Conservation (phyloP, 768 basidiomycete genomes). For the Macrolepiota dolichaula region DNA sequence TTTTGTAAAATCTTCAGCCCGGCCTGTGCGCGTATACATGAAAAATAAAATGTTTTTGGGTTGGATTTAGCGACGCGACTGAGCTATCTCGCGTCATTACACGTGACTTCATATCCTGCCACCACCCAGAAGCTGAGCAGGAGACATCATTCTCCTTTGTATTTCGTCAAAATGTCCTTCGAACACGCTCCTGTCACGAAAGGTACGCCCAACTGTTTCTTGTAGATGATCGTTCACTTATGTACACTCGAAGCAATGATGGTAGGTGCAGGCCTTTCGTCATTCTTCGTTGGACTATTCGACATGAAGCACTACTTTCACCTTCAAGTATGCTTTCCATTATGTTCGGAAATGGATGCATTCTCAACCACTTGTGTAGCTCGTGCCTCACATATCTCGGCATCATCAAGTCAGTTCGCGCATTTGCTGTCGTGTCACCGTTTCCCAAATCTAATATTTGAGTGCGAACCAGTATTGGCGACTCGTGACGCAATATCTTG, state of each 20-base stretch:
- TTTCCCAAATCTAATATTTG: slow-evolving; percentile 26
- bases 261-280: slow-evolving; percentile 64
- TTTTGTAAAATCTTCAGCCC: too few species aligned
- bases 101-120: not conserved
- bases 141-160: not conserved
- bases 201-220: slow-evolving; percentile 39
- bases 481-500: slow-evolving; percentile 66
- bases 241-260: slow-evolving; percentile 58
- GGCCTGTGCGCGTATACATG: not conserved
- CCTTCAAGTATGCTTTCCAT: slow-evolving; percentile 55
- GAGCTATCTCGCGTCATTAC: not conserved
- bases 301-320: slow-evolving; percentile 89
- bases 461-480: slow-evolving; percentile 74
- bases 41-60: too few species aligned
- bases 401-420: slow-evolving; percentile 70
- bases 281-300: slow-evolving; percentile 74
- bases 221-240: not conserved
- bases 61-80: not conserved
- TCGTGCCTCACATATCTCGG: slow-evolving; percentile 86
- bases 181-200: slow-evolving; percentile 83
- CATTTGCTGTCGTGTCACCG: slow-evolving; percentile 11
- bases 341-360: slow-evolving; percentile 14
- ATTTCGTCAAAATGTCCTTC: slow-evolving; percentile 58
- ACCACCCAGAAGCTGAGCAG: not conserved
- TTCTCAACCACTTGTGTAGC: slow-evolving; percentile 32